Base-by-base conservation (phyloP, 768 basidiomycete genomes). In the Psilocybe cyanescens region DNA sequence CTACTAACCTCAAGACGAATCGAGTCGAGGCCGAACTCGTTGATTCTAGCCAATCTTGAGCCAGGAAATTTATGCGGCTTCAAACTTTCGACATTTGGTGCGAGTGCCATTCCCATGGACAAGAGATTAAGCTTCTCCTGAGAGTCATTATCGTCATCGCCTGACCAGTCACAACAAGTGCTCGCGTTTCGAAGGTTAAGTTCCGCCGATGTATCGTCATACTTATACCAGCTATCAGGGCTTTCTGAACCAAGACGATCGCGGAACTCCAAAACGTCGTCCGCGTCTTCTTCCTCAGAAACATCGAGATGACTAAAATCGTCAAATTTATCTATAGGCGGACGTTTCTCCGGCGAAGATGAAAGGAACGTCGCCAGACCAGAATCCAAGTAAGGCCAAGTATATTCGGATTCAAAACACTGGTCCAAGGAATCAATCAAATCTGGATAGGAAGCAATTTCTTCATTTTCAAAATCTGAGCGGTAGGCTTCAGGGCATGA, bases 141-240 rank as follows among this genome's bases (percentile, higher is more conserved):
- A 60, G 68, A 67, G 66, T 55, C 30, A 44, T 48, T 19, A 16
- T 52, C 51, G 64, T 66, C 65, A 52, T 67, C 66, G 52, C 48
- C 55, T 67, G 68, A 71, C 70, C 63, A 60, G 59, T 62, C 63
- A 63, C 59, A 49, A 24, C 57, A 46, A 24, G 29, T 17, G 19
- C 8, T 31, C 2, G 46, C 51, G 33, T 8, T 17, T 53, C 51
- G 9, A 35, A 17, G n/a, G 16, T 30, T n/a, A 9, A 33, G 33
- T 29, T 30, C 24, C 31, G n/a, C 31, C n/a, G 51, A 53, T 6
- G 16, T 17, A 37, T n/a, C 33, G n/a, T 49, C 4, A 12, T 44
- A 4, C n/a, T 44, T 3, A 16, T 44, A 44, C 41, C 41, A 44
- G 14, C 14, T 44, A 44, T 14, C 11, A 16, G 41, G 11, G 14